These are phyloP conservation scores for Tuber melanosporum DNA, from an alignment of 495 filamentous ascomycete genomes.

Conservation along the genomic window DNA sequence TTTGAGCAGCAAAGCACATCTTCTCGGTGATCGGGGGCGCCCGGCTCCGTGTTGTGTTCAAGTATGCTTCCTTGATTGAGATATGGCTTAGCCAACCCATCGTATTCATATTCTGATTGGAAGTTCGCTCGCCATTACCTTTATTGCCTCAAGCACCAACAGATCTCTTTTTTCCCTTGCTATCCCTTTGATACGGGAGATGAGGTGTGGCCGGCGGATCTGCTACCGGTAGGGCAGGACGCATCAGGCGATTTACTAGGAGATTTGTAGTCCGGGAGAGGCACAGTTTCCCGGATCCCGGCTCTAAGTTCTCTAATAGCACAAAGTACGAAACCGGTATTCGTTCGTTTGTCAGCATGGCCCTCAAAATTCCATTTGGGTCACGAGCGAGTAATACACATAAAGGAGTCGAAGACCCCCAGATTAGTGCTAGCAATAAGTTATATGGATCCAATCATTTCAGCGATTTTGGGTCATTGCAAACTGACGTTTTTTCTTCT, in stretches of 20 bases:
- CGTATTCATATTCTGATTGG: not conserved
- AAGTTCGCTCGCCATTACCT: not conserved
- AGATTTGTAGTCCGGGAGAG: not conserved
- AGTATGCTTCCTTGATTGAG: not conserved
- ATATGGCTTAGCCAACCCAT: not conserved
- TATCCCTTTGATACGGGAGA: not conserved
- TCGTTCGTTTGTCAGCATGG: not conserved
- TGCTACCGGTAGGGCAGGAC: not conserved
- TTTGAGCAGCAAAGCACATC: not conserved
- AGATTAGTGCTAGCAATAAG: not conserved
- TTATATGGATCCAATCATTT: not conserved
- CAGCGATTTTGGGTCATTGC: not conserved
- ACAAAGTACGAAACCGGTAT: not conserved
- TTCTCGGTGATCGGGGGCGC: not conserved
- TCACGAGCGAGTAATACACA: not conserved
- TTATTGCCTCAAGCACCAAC: constrained; percentile 1
- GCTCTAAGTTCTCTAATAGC: not conserved
- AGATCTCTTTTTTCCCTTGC: not conserved
- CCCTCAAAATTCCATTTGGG: not conserved
- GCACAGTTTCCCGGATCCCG: not conserved
- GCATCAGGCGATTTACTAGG: not conserved
- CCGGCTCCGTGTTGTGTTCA: not conserved
- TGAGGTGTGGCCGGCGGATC: not conserved
- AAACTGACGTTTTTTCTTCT: not conserved
- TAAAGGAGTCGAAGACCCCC: not conserved